Conservation (phyloP, 208 protist genomes). For the Acanthamoeba castellanii region DNA sequence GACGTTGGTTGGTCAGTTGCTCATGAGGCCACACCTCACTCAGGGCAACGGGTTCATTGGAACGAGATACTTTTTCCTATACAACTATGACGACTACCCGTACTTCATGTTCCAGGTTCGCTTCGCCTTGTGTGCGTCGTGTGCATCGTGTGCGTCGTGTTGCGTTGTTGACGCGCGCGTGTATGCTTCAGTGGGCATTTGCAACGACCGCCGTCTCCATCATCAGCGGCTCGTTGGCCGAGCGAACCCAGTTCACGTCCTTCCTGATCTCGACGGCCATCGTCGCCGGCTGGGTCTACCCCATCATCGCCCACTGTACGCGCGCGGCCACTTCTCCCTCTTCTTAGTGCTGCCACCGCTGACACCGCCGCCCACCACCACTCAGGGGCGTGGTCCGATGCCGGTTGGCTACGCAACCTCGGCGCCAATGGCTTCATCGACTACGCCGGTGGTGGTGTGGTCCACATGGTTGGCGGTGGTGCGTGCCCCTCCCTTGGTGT, state of each 20-base stretch:
- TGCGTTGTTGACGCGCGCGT: not conserved
- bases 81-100: slow-evolving; percentile 35
- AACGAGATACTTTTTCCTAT: slow-evolving; percentile 22
- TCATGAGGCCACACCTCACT: not conserved
- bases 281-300: slow-evolving; percentile 61
- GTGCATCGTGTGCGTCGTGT: not conserved
- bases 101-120: slow-evolving; percentile 62
- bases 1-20: not conserved
- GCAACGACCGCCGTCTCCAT: slow-evolving; percentile 52
- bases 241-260: slow-evolving; percentile 69
- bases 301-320: slow-evolving; percentile 63
- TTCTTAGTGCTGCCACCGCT: not conserved
- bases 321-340: not conserved
- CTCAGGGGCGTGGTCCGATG: slow-evolving; percentile 68
- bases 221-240: slow-evolving; percentile 54
- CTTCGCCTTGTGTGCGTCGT: too few relatives aligned
- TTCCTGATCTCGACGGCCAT: slow-evolving; percentile 47
- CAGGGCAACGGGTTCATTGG: slow-evolving; percentile 62
- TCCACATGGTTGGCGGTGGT: slow-evolving; percentile 55
- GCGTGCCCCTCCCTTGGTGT: not conserved
- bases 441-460: slow-evolving; percentile 61
- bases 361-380: not conserved
- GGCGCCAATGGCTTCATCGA: slow-evolving; percentile 72
- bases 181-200: slow-evolving; percentile 23
- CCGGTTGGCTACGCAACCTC: slow-evolving; percentile 55